A percentile compares a stretch with the other conserved stretches of the same genome.
Conservation (phyloP, 768 basidiomycete species). For the Cytidiella melzeri region DNA sequence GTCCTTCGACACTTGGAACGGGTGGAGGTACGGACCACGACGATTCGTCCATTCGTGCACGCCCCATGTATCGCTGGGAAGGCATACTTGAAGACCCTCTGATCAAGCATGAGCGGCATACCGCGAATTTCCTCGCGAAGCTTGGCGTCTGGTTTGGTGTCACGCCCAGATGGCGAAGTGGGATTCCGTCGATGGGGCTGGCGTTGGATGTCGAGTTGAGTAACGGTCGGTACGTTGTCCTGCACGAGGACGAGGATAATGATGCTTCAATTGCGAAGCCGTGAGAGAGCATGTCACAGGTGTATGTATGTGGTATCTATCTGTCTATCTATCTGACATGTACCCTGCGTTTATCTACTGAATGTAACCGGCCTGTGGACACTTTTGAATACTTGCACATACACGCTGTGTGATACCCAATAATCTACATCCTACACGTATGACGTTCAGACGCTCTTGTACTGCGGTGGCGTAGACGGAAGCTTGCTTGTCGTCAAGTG, state of each 20-base stretch:
- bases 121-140: conserved; percentile 41
- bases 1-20: conserved; percentile 53
- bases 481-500: no score
- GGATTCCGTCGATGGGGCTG: conserved; percentile 45
- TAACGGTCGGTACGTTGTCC: conserved; percentile 50
- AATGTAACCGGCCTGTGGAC: no score
- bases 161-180: conserved; percentile 55
- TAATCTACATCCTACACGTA: no score
- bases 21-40: conserved; percentile 72
- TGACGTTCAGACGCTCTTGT: no score
- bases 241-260: conserved; percentile 21
- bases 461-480: no score
- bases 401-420: no score
- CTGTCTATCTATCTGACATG: background rate
- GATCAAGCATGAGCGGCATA: conserved; percentile 28
- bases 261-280: background rate
- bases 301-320: background rate
- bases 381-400: background rate
- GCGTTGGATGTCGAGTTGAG: conserved; percentile 54
- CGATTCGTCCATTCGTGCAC: conserved; percentile 48
- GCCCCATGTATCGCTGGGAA: conserved; percentile 68
- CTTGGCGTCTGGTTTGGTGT: conserved; percentile 65
- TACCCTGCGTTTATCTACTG: no score
- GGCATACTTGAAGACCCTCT: conserved; percentile 54
- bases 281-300: background rate